Percentiles rank a stretch among this genome's conserved stretches.
These are phyloP conservation scores for Solanum corneliomulleri DNA, from an alignment of 257 asterid species.

Conservation along the genomic window DNA sequence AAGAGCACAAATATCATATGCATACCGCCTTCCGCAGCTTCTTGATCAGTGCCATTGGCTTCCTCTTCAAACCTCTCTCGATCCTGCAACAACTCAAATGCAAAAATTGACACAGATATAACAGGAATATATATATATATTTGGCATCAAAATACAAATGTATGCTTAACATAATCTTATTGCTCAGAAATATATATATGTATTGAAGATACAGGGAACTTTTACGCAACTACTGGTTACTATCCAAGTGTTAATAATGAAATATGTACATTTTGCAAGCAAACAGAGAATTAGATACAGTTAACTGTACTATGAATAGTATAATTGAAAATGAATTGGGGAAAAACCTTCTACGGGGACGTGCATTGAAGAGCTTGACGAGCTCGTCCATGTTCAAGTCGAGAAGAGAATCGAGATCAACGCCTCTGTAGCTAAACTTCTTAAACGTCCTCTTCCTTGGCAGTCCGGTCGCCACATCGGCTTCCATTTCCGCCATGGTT, in stretches of 20 bases:
- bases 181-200: neutral
- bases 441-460: constrained; percentile 77
- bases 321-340: neutral
- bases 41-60: constrained; percentile 80
- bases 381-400: constrained; percentile 86
- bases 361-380: constrained; percentile 65
- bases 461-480: constrained; percentile 48
- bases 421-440: constrained; percentile 88
- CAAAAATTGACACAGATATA: neutral
- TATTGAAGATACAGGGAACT: neutral
- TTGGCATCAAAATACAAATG: neutral
- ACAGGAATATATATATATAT: neutral
- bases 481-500: constrained; percentile 48
- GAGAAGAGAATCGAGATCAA: constrained; percentile 83
- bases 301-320: no score
- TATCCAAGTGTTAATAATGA: neutral
- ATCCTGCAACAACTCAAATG: constrained; percentile 26
- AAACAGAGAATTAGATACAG: neutral
- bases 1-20: neutral
- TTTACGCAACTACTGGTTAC: neutral
- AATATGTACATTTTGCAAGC: neutral
- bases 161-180: neutral
- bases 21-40: constrained; percentile 69
- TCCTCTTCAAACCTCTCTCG: constrained; percentile 75
- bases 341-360: constrained; percentile 58